Percentiles rank a stretch among this genome's conserved stretches.
phyloP scores from a whole-genome alignment of 2,329 filamentous ascomycete species.

The Aspergillus neotritici region DNA sequence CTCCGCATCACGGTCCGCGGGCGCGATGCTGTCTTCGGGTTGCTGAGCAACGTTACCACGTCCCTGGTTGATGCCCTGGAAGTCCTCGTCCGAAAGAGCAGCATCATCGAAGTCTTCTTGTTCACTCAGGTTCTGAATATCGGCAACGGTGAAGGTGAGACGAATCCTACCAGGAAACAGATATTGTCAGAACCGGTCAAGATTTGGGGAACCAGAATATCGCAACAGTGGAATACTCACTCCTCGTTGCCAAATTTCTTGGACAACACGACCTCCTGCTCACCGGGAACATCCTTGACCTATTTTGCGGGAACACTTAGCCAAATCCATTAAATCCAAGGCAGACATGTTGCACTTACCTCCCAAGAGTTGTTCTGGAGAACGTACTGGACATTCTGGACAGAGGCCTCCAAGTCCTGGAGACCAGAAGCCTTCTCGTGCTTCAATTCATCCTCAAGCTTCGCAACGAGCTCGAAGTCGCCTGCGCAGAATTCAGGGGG shows the following conservation, averaged over 20 bases:
- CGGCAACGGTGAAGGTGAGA: slow-evolving; percentile 77
- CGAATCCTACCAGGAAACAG: slow-evolving; percentile 54
- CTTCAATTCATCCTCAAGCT: slow-evolving; percentile 76
- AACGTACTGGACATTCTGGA: slow-evolving; percentile 90
- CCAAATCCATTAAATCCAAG: not conserved
- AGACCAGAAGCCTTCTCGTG: slow-evolving; percentile 78
- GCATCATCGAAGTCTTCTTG: slow-evolving; percentile 52
- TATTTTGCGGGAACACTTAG: slow-evolving; percentile 17
- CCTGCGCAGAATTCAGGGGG: slow-evolving; percentile 32
- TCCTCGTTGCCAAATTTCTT: slow-evolving; percentile 83
- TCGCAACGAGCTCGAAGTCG: slow-evolving; percentile 75
- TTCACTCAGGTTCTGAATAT: slow-evolving; percentile 64
- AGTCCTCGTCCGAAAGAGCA: slow-evolving; percentile 55
- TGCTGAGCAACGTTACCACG: slow-evolving; percentile 45
- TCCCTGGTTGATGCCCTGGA: slow-evolving; percentile 54
- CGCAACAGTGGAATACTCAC: slow-evolving; percentile 46
- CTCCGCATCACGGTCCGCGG: slow-evolving; percentile 55
- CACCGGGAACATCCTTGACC: slow-evolving; percentile 69
- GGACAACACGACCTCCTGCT: slow-evolving; percentile 80
- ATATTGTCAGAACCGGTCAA: not conserved
- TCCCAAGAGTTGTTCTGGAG: slow-evolving; percentile 79
- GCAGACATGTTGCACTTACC: slow-evolving; percentile 39
- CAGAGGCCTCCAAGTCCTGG: slow-evolving; percentile 65
- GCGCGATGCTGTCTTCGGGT: slow-evolving; percentile 52
- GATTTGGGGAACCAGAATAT: too few species aligned